Conservation (phyloP, 2,329 filamentous ascomycete genomes). For the Penicillium sp. region DNA sequence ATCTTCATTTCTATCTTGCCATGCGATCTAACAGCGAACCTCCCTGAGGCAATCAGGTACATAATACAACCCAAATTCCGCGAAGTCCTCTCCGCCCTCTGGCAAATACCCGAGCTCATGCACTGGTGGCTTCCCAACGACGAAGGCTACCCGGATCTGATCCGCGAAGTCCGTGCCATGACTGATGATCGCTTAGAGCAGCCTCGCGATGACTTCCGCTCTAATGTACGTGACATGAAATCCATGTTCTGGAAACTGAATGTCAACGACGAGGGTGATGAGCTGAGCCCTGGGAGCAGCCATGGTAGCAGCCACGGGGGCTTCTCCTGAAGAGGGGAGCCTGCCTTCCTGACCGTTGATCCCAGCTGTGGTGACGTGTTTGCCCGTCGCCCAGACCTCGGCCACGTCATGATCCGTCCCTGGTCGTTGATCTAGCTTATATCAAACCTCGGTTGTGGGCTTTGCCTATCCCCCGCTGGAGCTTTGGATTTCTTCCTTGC, state of each 20-base stretch:
- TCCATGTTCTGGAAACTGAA: conserved; percentile 69
- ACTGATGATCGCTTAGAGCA: conserved; percentile 72
- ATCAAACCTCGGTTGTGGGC: neutral
- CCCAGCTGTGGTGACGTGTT: neutral
- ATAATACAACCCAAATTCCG: conserved; percentile 77
- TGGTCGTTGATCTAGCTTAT: neutral
- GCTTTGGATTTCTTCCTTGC: neutral
- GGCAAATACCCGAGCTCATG: conserved; percentile 68
- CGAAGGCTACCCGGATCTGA: conserved; percentile 70
- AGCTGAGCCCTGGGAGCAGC: conserved; percentile 23
- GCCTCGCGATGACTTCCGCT: conserved; percentile 52
- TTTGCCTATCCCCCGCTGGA: neutral
- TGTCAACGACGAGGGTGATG: conserved; percentile 47
- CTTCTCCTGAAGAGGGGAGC: conserved; percentile 1
- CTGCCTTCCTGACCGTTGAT: neutral
- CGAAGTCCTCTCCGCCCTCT: conserved; percentile 72
- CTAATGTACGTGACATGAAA: conserved; percentile 73
- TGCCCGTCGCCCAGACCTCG: neutral
- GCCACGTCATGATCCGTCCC: neutral
- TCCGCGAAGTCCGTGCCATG: conserved; percentile 77
- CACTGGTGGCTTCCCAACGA: conserved; percentile 90
- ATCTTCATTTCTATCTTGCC: neutral
- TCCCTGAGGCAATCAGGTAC: conserved; percentile 60
- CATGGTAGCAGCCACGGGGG: conserved; percentile 11
- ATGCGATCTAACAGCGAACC: neutral